These are phyloP conservation scores for bread wheat (Triticum aestivum) DNA, from an alignment of 176 grass and related monocot genomes.

Conservation along the genomic window DNA sequence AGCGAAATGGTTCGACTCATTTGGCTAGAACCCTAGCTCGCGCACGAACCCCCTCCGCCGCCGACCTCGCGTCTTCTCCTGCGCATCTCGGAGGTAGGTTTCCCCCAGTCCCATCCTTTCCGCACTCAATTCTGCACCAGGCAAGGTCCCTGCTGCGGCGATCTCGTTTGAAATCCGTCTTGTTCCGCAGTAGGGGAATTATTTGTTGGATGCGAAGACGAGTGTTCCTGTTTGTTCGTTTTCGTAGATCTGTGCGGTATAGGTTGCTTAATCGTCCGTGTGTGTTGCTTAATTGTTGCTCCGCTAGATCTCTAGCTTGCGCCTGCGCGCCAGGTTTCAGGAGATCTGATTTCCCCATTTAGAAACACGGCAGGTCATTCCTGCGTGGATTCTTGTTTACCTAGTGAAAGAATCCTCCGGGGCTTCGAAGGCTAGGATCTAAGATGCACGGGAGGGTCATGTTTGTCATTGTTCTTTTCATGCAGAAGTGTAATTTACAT, in stretches of 20 bases:
- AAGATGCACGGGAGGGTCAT: background rate
- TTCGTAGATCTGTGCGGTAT: background rate
- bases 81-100: constrained; percentile 17
- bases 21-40: background rate
- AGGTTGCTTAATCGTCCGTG: background rate
- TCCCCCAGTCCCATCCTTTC: background rate
- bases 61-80: background rate
- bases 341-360: background rate
- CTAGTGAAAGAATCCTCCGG: background rate
- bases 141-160: background rate
- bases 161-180: background rate
- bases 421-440: too few relatives aligned
- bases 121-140: background rate
- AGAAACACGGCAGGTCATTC: background rate
- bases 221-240: background rate
- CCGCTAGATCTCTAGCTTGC: background rate
- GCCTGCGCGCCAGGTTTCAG: background rate
- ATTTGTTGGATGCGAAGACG: background rate
- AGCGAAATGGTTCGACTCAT: background rate
- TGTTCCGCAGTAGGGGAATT: background rate
- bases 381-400: background rate
- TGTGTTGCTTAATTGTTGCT: background rate
- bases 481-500: background rate
- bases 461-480: background rate
- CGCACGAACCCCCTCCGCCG: background rate